A percentile compares a stretch with the other conserved stretches of the same genome.
Conservation (phyloP, 129 eudicot genomes). For the Smallanthus sonchifolius region DNA sequence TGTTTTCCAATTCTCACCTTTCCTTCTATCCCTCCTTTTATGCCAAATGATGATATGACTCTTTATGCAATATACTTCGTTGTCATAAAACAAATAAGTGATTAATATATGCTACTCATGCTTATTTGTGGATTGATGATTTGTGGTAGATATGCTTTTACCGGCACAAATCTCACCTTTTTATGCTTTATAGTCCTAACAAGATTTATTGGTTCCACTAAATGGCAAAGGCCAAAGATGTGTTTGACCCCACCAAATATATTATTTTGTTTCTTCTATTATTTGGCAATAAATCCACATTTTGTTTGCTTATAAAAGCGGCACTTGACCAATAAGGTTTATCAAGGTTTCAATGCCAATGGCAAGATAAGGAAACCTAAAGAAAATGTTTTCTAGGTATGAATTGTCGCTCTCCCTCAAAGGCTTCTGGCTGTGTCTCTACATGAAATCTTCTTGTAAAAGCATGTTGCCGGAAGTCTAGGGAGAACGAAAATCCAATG, state of each 20-base stretch:
- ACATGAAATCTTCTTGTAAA: neutral
- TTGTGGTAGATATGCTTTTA: conserved; percentile 34
- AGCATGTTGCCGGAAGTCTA: conserved; percentile 8
- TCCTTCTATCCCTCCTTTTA: too few relatives aligned
- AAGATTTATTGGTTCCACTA: conserved; percentile 22
- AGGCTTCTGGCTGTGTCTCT: conserved; percentile 36
- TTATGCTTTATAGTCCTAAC: neutral
- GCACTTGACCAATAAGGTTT: conserved; percentile 29
- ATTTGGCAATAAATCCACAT: conserved; percentile 8
- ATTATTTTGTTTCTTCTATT: neutral
- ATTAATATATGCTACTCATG: conserved; percentile 10
- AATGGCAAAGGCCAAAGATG: conserved; percentile 35
- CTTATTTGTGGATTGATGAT: conserved; percentile 35
- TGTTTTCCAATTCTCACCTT: too few relatives aligned
- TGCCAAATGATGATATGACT: conserved; percentile 5
- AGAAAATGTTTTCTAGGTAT: conserved; percentile 18
- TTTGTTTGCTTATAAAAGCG: conserved; percentile 31
- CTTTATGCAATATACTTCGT: conserved; percentile 5
- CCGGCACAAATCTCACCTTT: neutral
- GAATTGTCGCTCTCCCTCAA: conserved; percentile 50
- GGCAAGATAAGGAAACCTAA: neutral
- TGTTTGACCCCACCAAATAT: conserved; percentile 29
- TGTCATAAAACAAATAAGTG: conserved; percentile 3
- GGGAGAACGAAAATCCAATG: neutral
- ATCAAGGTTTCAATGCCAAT: conserved; percentile 19